Base-by-base conservation (phyloP, 2,329 filamentous ascomycete genomes). In the Fusarium neocosmosporiellum region DNA sequence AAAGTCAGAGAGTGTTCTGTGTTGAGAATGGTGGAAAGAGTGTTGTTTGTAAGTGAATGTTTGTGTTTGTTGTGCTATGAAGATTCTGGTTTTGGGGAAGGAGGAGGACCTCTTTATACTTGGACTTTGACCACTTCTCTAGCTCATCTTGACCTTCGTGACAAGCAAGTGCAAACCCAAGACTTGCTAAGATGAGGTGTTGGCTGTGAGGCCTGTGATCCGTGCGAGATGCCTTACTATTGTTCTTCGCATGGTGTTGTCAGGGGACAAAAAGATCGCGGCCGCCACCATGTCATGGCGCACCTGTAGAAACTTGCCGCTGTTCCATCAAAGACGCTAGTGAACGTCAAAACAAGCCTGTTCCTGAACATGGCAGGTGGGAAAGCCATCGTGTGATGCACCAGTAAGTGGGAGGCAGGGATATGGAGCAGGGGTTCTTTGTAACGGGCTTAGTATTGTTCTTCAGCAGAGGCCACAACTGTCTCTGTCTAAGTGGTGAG, bases 391-490 rank as follows among this genome's bases (percentile, higher is more conserved):
- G 43, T 67, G 61, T 65, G 70, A 63, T 67, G 14, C 39, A 50
- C 14, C 16, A 36, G 16, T 27, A 50, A 48, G 61, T 39, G 37
- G 22, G 34, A 53, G 36, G 67, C 68, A 72, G 50, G 48, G 68
- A 59, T 61, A 22, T n/a, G 57, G 31, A 37, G 36, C 20, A 27
- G 50, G 62, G 24, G 27, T 58, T 37, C 72, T 76, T 75, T 74
- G 75, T 71, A 43, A 43, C 33, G 70, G 50, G 63, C 68, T 80
- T 80, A 74, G 69, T 78, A 78, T 81, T 81, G 75, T 75, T 69
- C 55, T 69, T 74, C 65, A 67, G 74, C 79, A 78, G 69, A 75
- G 79, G 67, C 50, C 71, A 63, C 63, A 46, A 13, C n/a, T 13
- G 10, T 20, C 71, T 71, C 41, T 9, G 24, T n/a, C 43, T 27